A percentile compares a stretch with the other conserved stretches of the same genome.
Evolutionary conservation across 2,329 filamentous ascomycete genomes (phyloP).

Genomic region (Aspergillus ochraceoroseus): DNA sequence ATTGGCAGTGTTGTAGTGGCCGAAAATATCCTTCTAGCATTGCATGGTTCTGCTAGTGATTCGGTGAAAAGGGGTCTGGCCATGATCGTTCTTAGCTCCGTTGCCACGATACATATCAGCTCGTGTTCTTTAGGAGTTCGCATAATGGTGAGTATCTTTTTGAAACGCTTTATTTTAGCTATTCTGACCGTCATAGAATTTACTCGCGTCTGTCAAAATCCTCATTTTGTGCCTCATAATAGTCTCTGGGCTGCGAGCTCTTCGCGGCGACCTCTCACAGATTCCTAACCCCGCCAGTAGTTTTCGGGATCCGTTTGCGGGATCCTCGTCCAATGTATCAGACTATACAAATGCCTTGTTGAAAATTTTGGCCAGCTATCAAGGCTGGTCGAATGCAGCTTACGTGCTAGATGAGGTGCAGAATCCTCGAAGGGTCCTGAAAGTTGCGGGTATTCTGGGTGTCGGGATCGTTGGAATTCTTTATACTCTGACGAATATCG

Average conservation of each 20-base stretch:
- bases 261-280: conserved; percentile 55
- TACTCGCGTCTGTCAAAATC: conserved; percentile 63
- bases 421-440: conserved; percentile 61
- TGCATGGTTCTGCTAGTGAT: conserved; percentile 56
- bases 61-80: conserved; percentile 66
- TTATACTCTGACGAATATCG: conserved; percentile 64
- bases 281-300: conserved; percentile 57
- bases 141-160: conserved; percentile 44
- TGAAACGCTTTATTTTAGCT: neutral
- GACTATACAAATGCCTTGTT: conserved; percentile 66
- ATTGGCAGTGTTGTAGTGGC: conserved; percentile 66
- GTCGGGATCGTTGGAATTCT: conserved; percentile 55
- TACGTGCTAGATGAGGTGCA: conserved; percentile 57
- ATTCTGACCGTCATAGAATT: conserved; percentile 40
- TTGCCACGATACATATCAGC: conserved; percentile 61
- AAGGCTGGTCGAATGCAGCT: conserved; percentile 39
- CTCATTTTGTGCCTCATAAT: conserved; percentile 62
- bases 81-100: conserved; percentile 60
- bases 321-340: conserved; percentile 55
- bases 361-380: conserved; percentile 67
- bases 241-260: conserved; percentile 56
- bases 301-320: conserved; percentile 60
- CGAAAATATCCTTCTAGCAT: conserved; percentile 64
- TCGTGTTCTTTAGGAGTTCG: conserved; percentile 63
- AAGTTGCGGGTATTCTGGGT: conserved; percentile 59